Percentiles rank a stretch among this genome's conserved stretches.
phyloP scores from a whole-genome alignment of 768 basidiomycete species.

The Melanogaster broomeanus region DNA sequence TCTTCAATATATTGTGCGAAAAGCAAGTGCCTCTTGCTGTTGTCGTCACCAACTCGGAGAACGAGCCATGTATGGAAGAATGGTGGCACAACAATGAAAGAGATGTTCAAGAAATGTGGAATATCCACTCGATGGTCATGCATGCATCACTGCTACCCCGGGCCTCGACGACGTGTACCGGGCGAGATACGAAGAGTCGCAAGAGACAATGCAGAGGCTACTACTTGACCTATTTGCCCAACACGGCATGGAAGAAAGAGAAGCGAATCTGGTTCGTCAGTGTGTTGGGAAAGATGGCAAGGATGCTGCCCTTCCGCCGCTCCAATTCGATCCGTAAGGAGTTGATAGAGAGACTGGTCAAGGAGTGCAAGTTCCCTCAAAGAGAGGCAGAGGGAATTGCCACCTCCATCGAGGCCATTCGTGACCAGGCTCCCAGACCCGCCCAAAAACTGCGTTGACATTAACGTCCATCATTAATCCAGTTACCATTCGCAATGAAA shows the following conservation, averaged over 20 bases:
- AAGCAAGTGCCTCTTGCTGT: conserved; percentile 38
- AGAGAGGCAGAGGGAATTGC: conserved; percentile 19
- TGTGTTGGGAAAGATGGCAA: conserved; percentile 22
- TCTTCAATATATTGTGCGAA: conserved; percentile 41
- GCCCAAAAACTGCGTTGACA: no score
- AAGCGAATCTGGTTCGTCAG: conserved; percentile 13
- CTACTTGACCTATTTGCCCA: conserved; percentile 8
- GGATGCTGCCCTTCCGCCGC: conserved; percentile 12
- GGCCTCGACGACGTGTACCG: conserved; percentile 23
- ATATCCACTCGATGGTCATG: conserved; percentile 36
- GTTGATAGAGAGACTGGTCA: conserved; percentile 10
- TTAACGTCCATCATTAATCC: no score
- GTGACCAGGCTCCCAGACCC: neutral
- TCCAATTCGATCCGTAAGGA: conserved; percentile 5
- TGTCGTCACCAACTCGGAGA: conserved; percentile 42
- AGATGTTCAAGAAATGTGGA: conserved; percentile 26
- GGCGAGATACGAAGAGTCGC: conserved; percentile 34
- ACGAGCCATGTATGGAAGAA: conserved; percentile 31
- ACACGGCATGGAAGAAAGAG: conserved; percentile 19
- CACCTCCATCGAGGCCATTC: conserved; percentile 12
- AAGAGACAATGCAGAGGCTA: conserved; percentile 18
- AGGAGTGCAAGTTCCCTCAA: conserved; percentile 18
- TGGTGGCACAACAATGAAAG: conserved; percentile 43
- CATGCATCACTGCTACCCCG: conserved; percentile 40
- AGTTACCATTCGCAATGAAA: neutral